Conservation (phyloP, 371 early-diverging fungal genomes). For the Haplosporangium sp. region DNA sequence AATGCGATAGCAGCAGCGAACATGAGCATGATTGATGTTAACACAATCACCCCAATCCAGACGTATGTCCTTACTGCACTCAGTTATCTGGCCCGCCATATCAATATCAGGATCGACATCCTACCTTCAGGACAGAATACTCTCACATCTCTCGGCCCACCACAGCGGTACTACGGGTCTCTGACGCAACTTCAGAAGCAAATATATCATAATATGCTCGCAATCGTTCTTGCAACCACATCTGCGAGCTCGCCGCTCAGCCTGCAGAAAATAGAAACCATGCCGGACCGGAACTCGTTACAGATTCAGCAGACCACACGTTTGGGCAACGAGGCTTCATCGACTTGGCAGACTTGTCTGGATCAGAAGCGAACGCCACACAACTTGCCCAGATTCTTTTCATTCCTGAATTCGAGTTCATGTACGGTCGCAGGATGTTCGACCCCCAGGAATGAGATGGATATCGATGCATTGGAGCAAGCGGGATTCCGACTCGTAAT, state of each 20-base stretch:
- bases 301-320: constrained; percentile 20
- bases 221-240: constrained; percentile 36
- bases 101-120: constrained; percentile 51
- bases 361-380: constrained; percentile 37
- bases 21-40: not conserved
- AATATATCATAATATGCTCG: constrained; percentile 33
- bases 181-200: constrained; percentile 20
- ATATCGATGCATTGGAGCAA: constrained; percentile 54
- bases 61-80: constrained; percentile 41
- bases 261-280: not conserved
- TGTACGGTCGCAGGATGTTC: constrained; percentile 59
- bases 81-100: constrained; percentile 49
- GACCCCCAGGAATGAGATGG: constrained; percentile 55
- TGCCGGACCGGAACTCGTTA: constrained; percentile 3
- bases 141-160: constrained; percentile 47
- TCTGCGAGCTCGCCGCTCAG: constrained; percentile 9
- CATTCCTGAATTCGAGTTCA: constrained; percentile 57
- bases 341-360: constrained; percentile 35
- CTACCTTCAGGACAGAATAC: constrained; percentile 49
- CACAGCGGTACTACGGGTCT: constrained; percentile 42
- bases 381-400: constrained; percentile 59
- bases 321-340: constrained; percentile 30
- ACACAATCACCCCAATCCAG: constrained; percentile 26
- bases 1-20: not conserved
- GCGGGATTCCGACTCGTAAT: constrained; percentile 57